Evolutionary conservation across 2,329 filamentous ascomycete genomes (phyloP), one percentile per base, ranked within the genome.

Genomic region (Diaporthe ilicicola): DNA sequence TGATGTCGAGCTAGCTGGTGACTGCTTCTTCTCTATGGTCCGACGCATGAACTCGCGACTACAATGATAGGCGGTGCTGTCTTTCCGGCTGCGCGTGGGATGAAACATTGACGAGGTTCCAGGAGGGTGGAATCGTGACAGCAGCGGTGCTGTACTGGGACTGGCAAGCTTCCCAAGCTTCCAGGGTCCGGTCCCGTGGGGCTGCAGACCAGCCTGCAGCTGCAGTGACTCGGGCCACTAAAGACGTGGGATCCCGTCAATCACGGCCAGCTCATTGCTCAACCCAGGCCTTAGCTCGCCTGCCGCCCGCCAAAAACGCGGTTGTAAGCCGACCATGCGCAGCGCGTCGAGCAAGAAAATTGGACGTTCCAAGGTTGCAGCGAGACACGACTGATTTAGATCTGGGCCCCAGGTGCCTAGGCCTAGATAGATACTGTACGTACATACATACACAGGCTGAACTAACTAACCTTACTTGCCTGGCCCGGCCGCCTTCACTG

Each of bases 241-340:
- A 46, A 50, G 37, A 55, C 46, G 34, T 46, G 62, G 39, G 39
- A 62, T 39, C 56, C 56, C 56, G 56, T 42, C n/a, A 22, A 53
- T 34, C 29, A 19, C 12, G 69, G 54, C 44, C 22, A 62, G 32
- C 44, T 61, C 27, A 44, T 48, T 66, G 37, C 27, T 54, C 69
- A 50, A 50, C 24, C 19, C 39, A 39, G 15, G 62, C 56, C 39
- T 37, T 48, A 54, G 54, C 39, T 29, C 8, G 13, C 12, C 32
- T 46, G 56, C 55, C n/a, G 66, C 32, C 48, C 56, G 46, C 70
- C 70, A 46, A 71, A 71, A 71, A 71, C 70, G 70, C 70, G 70
- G 39, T 71, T 56, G 56, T 62, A 44, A 62, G 56, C 46, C 65
- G 51, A 32, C 53, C 29, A 56, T 27, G 53, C 42, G 42, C 65